A percentile compares a stretch with the other conserved stretches of the same genome.
Conservation (phyloP, 192 early-diverging fungal species). For the Gonapodya sp. region DNA sequence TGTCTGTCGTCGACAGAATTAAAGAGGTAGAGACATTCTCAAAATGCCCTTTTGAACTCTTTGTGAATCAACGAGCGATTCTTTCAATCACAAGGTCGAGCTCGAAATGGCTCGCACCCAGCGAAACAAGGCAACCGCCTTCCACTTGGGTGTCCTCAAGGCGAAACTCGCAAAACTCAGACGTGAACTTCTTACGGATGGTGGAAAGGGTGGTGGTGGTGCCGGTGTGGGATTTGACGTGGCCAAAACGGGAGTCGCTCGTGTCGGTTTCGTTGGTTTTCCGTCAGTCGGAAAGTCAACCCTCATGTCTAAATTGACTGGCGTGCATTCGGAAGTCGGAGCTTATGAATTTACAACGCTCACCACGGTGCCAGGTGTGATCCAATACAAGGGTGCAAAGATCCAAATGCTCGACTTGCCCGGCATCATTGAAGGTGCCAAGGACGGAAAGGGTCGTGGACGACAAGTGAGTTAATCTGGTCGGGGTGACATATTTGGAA, state of each 20-base stretch:
- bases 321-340: constrained; percentile 85
- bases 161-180: constrained; percentile 96
- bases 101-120: neutral
- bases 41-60: no score
- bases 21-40: no score
- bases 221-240: constrained; percentile 95
- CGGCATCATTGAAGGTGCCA: constrained; percentile 96
- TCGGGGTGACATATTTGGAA: no score
- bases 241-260: constrained; percentile 96
- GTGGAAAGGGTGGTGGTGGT: constrained; percentile 76
- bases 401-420: constrained; percentile 98
- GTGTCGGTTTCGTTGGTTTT: constrained; percentile 95
- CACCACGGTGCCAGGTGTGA: constrained; percentile 93
- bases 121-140: constrained; percentile 3
- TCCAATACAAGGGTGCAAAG: constrained; percentile 95
- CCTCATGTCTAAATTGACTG: constrained; percentile 93
- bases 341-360: constrained; percentile 97
- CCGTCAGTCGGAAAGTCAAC: constrained; percentile 98
- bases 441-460: constrained; percentile 99
- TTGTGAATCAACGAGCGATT: no score
- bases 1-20: no score
- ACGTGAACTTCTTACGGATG: constrained; percentile 85
- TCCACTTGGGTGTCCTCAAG: constrained; percentile 46
- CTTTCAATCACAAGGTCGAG: neutral
- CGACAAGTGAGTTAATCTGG: constrained; percentile 31